These are phyloP conservation scores for Ocimum tenuiflorum DNA, from an alignment of 257 asterid species.

Conservation along the genomic window DNA sequence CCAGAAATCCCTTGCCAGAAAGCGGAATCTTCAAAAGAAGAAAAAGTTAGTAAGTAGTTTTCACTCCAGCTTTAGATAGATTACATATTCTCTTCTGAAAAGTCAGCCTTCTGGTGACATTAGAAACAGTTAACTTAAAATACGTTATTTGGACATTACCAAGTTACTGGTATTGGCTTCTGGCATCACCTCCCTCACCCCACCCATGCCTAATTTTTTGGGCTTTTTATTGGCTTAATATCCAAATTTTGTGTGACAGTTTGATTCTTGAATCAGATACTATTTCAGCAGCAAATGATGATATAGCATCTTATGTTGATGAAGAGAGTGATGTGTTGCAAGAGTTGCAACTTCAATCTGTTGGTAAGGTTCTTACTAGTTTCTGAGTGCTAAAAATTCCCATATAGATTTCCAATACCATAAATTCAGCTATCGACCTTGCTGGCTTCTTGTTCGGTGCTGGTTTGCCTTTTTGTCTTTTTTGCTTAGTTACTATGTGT, in stretches of 20 bases:
- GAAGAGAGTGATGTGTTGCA: conserved; percentile 53
- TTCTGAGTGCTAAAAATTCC: neutral
- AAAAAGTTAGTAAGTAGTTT: conserved; percentile 27
- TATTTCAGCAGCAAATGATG: conserved; percentile 28
- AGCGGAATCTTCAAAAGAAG: conserved; percentile 32
- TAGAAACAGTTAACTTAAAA: neutral
- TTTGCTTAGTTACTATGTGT: neutral
- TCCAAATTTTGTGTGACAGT: neutral
- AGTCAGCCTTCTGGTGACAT: neutral
- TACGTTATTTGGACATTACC: neutral
- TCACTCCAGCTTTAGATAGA: neutral
- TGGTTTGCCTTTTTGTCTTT: neutral
- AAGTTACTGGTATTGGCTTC: neutral
- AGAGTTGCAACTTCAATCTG: conserved; percentile 48
- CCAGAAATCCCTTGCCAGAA: conserved; percentile 69
- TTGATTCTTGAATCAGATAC: conserved; percentile 29
- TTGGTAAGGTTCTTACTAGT: conserved; percentile 40
- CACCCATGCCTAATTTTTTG: neutral
- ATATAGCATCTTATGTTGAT: conserved; percentile 41
- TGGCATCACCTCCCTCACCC: neutral
- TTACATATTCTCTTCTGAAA: neutral
- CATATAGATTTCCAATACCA: neutral
- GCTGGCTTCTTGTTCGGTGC: neutral
- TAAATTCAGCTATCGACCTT: no score
- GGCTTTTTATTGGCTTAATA: neutral